Conservation (phyloP, 164 flowering plant species). For the Stephania cephalantha region DNA sequence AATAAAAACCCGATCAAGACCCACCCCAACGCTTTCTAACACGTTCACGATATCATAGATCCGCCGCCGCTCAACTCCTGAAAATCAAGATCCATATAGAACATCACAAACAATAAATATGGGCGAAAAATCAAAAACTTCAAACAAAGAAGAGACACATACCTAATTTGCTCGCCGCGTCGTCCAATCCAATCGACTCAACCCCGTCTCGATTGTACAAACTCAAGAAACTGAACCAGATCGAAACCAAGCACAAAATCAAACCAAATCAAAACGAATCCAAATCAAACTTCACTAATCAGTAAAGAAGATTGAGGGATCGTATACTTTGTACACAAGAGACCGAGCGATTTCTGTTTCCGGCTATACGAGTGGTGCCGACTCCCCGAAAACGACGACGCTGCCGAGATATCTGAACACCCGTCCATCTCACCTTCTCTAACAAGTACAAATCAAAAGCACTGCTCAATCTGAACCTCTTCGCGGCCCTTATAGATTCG, state of each 20-base stretch:
- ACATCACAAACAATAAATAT: background rate
- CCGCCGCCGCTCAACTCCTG: constrained; percentile 96
- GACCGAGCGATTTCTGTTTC: constrained; percentile 87
- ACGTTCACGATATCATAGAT: constrained; percentile 97
- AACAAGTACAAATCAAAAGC: background rate
- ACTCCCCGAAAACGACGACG: constrained; percentile 21
- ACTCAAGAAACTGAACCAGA: constrained; percentile 57
- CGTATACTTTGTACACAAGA: constrained; percentile 75
- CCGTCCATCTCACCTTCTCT: constrained; percentile 1
- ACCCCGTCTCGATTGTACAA: constrained; percentile 72
- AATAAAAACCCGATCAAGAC: constrained; percentile 12
- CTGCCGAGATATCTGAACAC: background rate
- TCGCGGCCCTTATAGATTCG: too few species aligned
- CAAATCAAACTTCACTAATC: background rate
- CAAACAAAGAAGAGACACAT: background rate
- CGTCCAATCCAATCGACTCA: constrained; percentile 71
- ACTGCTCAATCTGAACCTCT: too few species aligned
- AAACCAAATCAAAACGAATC: background rate
- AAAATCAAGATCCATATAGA: constrained; percentile 9
- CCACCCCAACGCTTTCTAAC: constrained; percentile 90
- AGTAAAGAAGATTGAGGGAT: background rate
- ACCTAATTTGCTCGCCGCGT: constrained; percentile 80
- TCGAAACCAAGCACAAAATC: background rate
- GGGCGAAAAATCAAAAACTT: background rate
- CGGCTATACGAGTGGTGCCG: constrained; percentile 51